A percentile compares a stretch with the other conserved stretches of the same genome.
Evolutionary conservation across 1,139 yeast species (phyloP).

Genomic region (Pneumocystis oryctolagi): DNA sequence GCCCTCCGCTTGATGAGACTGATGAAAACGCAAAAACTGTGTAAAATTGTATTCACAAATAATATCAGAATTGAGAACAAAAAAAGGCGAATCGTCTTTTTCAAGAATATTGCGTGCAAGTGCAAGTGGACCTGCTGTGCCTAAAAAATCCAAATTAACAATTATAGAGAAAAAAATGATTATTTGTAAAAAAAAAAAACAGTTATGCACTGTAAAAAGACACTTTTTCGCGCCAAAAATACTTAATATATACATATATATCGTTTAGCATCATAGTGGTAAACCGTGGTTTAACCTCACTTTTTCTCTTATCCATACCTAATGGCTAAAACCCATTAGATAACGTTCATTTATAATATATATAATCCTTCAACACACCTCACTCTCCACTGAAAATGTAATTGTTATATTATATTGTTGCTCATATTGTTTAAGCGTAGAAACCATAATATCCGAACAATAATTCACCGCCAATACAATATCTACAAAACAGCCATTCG

Average conservation of each 20-base stretch:
- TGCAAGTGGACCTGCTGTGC: slow-evolving; percentile 98
- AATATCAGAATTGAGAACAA: slow-evolving; percentile 94
- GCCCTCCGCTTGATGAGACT: slow-evolving; percentile 92
- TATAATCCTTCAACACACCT: slow-evolving; percentile 19
- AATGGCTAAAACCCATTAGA: neutral
- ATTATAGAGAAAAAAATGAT: neutral
- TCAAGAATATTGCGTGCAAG: slow-evolving; percentile 86
- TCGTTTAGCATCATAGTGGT: no score
- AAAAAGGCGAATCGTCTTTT: slow-evolving; percentile 93
- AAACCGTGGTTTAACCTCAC: no score
- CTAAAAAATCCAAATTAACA: slow-evolving; percentile 75
- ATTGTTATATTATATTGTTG: slow-evolving; percentile 84
- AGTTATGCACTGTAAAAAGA: no score
- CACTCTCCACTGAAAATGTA: slow-evolving; percentile 97
- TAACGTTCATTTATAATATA: neutral
- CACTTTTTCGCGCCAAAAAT: no score
- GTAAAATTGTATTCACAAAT: slow-evolving; percentile 96
- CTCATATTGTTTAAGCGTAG: slow-evolving; percentile 84
- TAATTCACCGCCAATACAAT: slow-evolving; percentile 97
- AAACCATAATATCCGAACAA: slow-evolving; percentile 98
- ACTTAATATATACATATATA: no score
- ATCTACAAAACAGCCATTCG: slow-evolving; percentile 30
- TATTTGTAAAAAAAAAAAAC: neutral
- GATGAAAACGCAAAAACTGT: slow-evolving; percentile 86
- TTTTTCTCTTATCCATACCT: neutral